phyloP scores from a whole-genome alignment of 306 rosid species.

The Fragaria ananassa region DNA sequence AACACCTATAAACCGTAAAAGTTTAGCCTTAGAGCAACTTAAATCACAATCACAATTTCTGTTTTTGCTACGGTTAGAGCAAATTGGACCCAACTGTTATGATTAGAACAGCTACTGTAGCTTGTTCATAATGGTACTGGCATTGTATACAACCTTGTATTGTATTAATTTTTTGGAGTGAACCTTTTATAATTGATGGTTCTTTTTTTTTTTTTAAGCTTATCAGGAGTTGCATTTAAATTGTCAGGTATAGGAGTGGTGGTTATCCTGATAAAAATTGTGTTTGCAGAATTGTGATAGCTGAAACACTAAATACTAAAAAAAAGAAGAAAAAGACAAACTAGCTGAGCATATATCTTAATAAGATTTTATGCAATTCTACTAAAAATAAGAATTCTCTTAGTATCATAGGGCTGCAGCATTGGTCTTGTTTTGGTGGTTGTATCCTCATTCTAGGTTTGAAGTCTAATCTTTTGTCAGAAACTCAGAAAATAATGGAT shows the following conservation, averaged over 20 bases:
- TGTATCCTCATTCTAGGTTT: background rate
- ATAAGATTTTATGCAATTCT: background rate
- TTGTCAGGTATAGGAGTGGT: background rate
- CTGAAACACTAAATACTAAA: background rate
- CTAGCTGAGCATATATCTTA: background rate
- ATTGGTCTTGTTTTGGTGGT: background rate
- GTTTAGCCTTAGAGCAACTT: background rate
- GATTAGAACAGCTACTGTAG: background rate
- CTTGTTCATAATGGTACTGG: background rate
- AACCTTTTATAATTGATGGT: background rate
- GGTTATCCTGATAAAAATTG: background rate
- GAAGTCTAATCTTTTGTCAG: background rate
- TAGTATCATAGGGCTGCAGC: background rate
- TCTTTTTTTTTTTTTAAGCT: background rate
- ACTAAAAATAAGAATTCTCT: background rate
- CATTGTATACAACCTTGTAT: background rate
- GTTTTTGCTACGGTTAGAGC: background rate
- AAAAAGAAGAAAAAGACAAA: background rate
- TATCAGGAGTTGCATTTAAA: background rate
- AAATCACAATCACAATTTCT: background rate
- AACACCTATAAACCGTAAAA: background rate
- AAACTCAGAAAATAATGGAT: background rate
- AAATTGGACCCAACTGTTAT: background rate
- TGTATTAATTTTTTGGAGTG: background rate
- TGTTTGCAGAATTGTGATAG: background rate